Percentiles rank a stretch among this genome's conserved stretches.
These are phyloP conservation scores for Metschnikowia lochheadii DNA, from an alignment of 805 yeast genomes.

Conservation along the genomic window DNA sequence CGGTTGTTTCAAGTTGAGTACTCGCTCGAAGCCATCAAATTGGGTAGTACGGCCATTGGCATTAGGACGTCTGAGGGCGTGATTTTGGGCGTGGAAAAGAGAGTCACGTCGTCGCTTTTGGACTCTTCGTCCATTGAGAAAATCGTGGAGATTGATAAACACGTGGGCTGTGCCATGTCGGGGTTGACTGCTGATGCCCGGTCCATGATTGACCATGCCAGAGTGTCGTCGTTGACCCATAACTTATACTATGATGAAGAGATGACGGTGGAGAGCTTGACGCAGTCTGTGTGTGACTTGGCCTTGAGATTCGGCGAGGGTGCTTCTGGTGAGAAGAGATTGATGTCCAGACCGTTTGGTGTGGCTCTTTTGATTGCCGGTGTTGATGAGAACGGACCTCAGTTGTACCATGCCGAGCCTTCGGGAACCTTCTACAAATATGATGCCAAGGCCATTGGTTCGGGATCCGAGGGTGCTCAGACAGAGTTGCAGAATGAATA, in stretches of 20 bases:
- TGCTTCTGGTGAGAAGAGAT: slow-evolving; percentile 89
- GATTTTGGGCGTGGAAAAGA: slow-evolving; percentile 91
- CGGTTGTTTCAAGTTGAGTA: slow-evolving; percentile 97
- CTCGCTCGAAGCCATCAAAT: slow-evolving; percentile 93
- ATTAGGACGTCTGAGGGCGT: slow-evolving; percentile 94
- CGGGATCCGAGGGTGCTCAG: slow-evolving; percentile 99
- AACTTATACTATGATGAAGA: slow-evolving; percentile 87
- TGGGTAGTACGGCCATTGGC: slow-evolving; percentile 98
- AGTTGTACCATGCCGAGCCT: slow-evolving; percentile 97
- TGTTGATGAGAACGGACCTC: slow-evolving; percentile 92
- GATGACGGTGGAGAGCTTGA: slow-evolving; percentile 85
- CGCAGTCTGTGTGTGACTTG: slow-evolving; percentile 95
- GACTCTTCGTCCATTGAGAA: slow-evolving; percentile 94
- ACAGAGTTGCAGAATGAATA: slow-evolving; percentile 95
- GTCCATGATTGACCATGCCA: slow-evolving; percentile 97
- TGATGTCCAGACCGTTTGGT: slow-evolving; percentile 98
- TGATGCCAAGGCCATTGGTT: slow-evolving; percentile 98
- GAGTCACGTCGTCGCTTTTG: slow-evolving; percentile 87
- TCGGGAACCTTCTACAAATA: slow-evolving; percentile 96
- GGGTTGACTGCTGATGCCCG: slow-evolving; percentile 99
- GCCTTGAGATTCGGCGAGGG: slow-evolving; percentile 97
- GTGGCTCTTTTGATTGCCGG: slow-evolving; percentile 97
- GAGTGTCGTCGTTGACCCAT: slow-evolving; percentile 86
- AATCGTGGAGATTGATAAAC: slow-evolving; percentile 89
- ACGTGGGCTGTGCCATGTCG: slow-evolving; percentile 97